Evolutionary conservation across 2,329 filamentous ascomycete genomes (phyloP), one percentile per base, ranked within the genome.

Genomic region (Colletotrichum tofieldiae): DNA sequence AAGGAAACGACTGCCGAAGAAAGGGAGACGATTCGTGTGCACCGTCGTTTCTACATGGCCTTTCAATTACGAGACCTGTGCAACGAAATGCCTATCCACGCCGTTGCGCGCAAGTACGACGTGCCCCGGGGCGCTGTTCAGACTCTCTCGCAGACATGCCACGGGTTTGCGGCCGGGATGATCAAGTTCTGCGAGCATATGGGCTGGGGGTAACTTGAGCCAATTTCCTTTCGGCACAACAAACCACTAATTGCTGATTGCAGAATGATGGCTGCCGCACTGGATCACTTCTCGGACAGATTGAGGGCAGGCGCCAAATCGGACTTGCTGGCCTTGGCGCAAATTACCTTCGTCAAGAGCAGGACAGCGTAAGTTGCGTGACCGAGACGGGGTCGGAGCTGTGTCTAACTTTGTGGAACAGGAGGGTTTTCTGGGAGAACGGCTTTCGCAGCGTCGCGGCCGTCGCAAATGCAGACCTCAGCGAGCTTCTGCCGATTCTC

Each of bases 121-220:
- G 89, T 90, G 71, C 90, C 92, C 11, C 88, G 93, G 26, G 93
- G 93, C 1, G 86, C 88, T 6, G 89, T 95, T 14, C 93, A 95
- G 80, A 93, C 87, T 26, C 84, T 95, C 1, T 89, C 92, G 2
- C 92, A 94, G 76, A 93, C 91, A 1, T 94, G 93, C 75, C 91
- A 94, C 75, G 93, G 93, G 0, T 95, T 95, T 77, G 93, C 93
- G 4, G 92, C 92, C 2, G 93, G 93, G 4, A 94, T 94, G 86
- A 90, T 95, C 72, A 94, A 93, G 75, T 95, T 95, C 77, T 95
- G 93, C 77, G 87, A 94, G 75, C 87, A 90, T 23, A 94, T 95
- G 93, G 90, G 88, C 2, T 94, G 93, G 92, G 89, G 88, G 87
- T 88, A 77, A 76, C 84, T 81, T 52, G 54, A 16, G 5, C n/a